Evolutionary conservation across 2,329 filamentous ascomycete genomes (phyloP), one percentile per base, ranked within the genome.

Genomic region (Calonectria multiphialidica): DNA sequence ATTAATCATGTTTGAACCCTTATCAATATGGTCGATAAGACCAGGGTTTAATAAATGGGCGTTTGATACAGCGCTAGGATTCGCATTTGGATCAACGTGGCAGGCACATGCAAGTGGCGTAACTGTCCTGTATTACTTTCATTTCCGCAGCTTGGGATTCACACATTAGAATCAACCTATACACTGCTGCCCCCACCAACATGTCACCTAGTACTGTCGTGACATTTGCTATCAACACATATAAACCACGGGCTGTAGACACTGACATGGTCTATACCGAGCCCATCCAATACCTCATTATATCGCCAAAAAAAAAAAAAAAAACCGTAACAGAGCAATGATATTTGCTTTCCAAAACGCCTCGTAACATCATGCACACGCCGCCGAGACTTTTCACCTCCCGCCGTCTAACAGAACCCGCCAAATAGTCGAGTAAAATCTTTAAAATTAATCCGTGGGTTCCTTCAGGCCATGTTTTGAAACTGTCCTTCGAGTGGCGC

Each of bases 321-420:
- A n/a, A 37, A 40, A 28, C 40, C 53, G 30, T 57, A 57, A 37
- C 33, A 61, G 59, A 67, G 23, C 53, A 61, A 59, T 30, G 18
- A 30, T 42, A 16, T 13, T 16, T 57, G 37, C 16, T 67, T 67
- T 42, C 65, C 53, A 61, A 25, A 61, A 61, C 65, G 42, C 65
- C 65, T 47, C 21, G 33, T 67, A 59, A 49, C 35, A 21, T 49
- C 65, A 61, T 35, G 42, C 47, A 45, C 53, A 67, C 57, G n/a
- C 16, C 42, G 45, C 30, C 30, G 30, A 67, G 30, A 45, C 33
- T 45, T 67, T 61, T 50, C 23, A 40, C 40, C 53, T 25, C 13
- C 42, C n/a, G n/a, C 53, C 35, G 25, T 50, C 65, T 49, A 67
- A 9, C 42, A 49, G 33, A n/a, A 57, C 5, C 53, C 53, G 33